Evolutionary conservation across 768 basidiomycete genomes (phyloP).

Genomic region (Termitomyces sp.): DNA sequence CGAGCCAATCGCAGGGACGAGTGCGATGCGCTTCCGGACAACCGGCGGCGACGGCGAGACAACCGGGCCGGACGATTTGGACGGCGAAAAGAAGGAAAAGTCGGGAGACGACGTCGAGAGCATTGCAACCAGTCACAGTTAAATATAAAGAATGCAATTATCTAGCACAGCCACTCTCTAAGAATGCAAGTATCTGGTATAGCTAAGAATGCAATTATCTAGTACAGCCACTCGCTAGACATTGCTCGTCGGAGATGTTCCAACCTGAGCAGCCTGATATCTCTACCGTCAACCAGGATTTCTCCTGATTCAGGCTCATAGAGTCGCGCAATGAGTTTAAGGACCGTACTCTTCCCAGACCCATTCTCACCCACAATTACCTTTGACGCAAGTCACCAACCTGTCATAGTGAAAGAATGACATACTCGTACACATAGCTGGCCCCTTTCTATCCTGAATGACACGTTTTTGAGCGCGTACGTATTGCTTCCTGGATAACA

Average conservation of each 20-base stretch:
- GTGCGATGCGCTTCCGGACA: slow-evolving; percentile 12
- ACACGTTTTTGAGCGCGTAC: slow-evolving; percentile 54
- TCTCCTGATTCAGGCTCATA: slow-evolving; percentile 67
- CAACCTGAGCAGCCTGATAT: slow-evolving; percentile 59
- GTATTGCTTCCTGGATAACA: slow-evolving; percentile 51
- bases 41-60: slow-evolving; percentile 20
- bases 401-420: neutral
- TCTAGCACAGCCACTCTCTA: neutral
- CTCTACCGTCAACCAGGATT: slow-evolving; percentile 59
- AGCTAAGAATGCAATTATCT: neutral
- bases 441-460: slow-evolving; percentile 64
- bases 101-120: slow-evolving; percentile 15
- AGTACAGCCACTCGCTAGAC: slow-evolving; percentile 21
- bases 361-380: slow-evolving; percentile 78
- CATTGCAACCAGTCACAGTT: neutral
- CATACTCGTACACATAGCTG: slow-evolving; percentile 51
- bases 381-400: slow-evolving; percentile 25
- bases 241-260: slow-evolving; percentile 62
- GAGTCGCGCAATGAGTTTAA: slow-evolving; percentile 67
- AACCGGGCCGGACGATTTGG: slow-evolving; percentile 10
- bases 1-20: slow-evolving; percentile 15
- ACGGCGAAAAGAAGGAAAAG: slow-evolving; percentile 27
- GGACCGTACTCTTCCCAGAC: slow-evolving; percentile 75
- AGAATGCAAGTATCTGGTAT: no score
- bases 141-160: slow-evolving; percentile 1